Base-by-base conservation (phyloP, 306 rosid species). In the Comarum palustre region DNA sequence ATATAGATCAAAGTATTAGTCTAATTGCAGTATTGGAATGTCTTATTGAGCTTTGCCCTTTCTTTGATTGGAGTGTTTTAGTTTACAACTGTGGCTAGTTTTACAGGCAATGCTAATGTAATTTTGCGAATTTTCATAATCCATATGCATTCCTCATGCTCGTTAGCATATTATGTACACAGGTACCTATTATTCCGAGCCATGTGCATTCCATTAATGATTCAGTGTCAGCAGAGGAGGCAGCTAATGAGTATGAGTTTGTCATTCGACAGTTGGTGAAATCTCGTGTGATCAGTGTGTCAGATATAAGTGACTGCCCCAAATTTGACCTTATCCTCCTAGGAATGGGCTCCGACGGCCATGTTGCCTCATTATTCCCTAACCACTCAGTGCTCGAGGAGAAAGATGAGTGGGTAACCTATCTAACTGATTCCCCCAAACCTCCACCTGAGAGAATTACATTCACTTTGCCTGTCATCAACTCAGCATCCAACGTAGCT, bases 361-460 rank as follows among this genome's bases (percentile, higher is more conserved):
- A 92, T 52, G 85, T 92, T 66, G 99, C 96, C 47, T 90, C 99
- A 9, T 78, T 95, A 29, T 95, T 92, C 74, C 99, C 99, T 8
- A 80, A 81, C 64, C 93, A 95, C 74, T 32, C 92, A 7, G 96
- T 77, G 66, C 89, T 95, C 8, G 75, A 83, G 46, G 93, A 90
- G 79, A 87, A 75, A 80, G 83, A 87, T 78, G 92, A 83, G 72
- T 95, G 99, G 99, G 96, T 95, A 66, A 83, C 96, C 67, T 95
- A 92, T 82, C 82, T 90, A 13, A 92, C 97, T 0, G 93, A 95
- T 75, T 92, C 99, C 74, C 97, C 99, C 16, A 82, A 88, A 75
- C 93, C 97, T 32, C 99, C 99, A 46, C 99, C 99, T 0, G 99
- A 95, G 87, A 86, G 99, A 68, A 92, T 95, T 84, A 92, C 99